Evolutionary conservation across 805 yeast genomes (phyloP).

Genomic region (Jamesozyma jinghongensis): DNA sequence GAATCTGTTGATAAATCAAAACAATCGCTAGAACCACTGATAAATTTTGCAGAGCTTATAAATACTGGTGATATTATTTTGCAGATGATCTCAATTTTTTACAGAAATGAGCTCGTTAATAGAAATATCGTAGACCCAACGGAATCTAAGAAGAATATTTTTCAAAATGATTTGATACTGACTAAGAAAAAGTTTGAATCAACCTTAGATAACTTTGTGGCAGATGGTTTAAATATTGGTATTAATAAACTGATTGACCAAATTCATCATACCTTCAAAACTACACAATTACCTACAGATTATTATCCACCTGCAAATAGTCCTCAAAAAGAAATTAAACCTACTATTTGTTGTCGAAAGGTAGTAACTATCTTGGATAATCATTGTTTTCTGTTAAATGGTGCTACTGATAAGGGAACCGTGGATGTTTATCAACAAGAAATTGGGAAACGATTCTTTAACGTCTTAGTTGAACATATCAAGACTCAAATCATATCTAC

Average conservation of each 20-base stretch:
- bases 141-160: conserved; percentile 50
- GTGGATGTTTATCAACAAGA: conserved; percentile 92
- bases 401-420: conserved; percentile 78
- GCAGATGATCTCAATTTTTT: conserved; percentile 86
- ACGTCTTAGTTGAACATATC: conserved; percentile 63
- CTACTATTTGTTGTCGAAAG: conserved; percentile 57
- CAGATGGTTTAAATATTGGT: conserved; percentile 87
- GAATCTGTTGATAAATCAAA: conserved; percentile 15
- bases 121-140: conserved; percentile 41
- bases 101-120: conserved; percentile 67
- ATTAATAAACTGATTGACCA: conserved; percentile 82
- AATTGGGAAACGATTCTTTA: conserved; percentile 79
- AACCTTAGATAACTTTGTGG: conserved; percentile 77
- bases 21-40: conserved; percentile 62
- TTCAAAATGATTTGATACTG: conserved; percentile 66
- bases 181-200: conserved; percentile 76
- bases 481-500: conserved; percentile 66
- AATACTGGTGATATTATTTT: conserved; percentile 87
- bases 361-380: conserved; percentile 54
- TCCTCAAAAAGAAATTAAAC: conserved; percentile 30
- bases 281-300: conserved; percentile 50
- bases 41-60: conserved; percentile 80
- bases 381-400: conserved; percentile 65
- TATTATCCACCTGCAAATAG: conserved; percentile 40
- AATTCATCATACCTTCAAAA: conserved; percentile 51